phyloP scores from a whole-genome alignment of 2,329 filamentous ascomycete species.

The Colletotrichum eleusines region DNA sequence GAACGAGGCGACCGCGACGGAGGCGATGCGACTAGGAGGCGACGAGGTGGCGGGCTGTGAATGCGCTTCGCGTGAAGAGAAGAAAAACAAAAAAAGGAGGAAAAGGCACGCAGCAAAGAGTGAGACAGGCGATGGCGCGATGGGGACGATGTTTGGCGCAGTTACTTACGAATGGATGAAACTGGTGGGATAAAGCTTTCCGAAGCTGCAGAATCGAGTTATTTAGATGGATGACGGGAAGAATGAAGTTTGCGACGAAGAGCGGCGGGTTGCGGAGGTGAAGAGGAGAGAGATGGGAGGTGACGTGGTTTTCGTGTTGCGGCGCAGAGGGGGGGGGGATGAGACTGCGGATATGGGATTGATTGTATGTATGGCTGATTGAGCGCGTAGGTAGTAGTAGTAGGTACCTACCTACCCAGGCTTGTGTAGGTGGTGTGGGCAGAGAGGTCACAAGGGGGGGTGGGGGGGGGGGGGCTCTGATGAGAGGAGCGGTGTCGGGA shows the following conservation, averaged over 20 bases:
- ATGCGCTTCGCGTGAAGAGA: constrained; percentile 18
- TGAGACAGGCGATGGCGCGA: constrained; percentile 17
- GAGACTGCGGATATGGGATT: constrained; percentile 22
- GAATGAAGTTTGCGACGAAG: constrained; percentile 8
- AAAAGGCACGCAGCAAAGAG: too few relatives aligned
- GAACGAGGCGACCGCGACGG: constrained; percentile 21
- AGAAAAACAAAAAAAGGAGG: neutral
- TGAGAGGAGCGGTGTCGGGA: constrained; percentile 11
- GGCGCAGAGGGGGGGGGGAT: constrained; percentile 5
- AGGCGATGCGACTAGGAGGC: constrained; percentile 12
- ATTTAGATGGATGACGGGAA: neutral
- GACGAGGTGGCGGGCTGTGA: neutral
- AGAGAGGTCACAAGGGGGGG: constrained; percentile 14
- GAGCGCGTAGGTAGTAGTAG: neutral
- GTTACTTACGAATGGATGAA: constrained; percentile 1
- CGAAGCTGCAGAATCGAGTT: constrained; percentile 20
- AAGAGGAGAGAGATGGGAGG: constrained; percentile 14
- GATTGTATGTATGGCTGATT: constrained; percentile 26
- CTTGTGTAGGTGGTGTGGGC: neutral
- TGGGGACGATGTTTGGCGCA: neutral
- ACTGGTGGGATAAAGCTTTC: constrained; percentile 2
- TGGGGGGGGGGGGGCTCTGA: too few relatives aligned
- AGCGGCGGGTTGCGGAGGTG: neutral
- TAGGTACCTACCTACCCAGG: neutral
- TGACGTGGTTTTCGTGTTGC: constrained; percentile 19